These are phyloP conservation scores for Saturnispora diversa DNA, from an alignment of 805 yeast genomes.

Conservation along the genomic window DNA sequence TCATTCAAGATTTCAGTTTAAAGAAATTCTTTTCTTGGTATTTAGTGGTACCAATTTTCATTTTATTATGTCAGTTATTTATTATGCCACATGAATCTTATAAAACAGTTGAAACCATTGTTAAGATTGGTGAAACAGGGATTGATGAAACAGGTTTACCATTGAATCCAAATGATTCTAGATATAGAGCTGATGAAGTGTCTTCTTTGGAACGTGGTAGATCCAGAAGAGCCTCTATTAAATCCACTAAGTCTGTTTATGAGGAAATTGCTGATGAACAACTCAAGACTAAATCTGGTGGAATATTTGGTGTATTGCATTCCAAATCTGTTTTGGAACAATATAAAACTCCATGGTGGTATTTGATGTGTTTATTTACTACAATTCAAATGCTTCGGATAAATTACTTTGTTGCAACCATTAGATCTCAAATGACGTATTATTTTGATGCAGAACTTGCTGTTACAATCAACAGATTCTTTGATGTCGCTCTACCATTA, in stretches of 20 bases:
- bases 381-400: conserved; percentile 85
- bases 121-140: conserved; percentile 64
- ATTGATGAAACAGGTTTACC: conserved; percentile 63
- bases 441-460: conserved; percentile 53
- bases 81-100: conserved; percentile 78
- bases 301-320: conserved; percentile 75
- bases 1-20: conserved; percentile 35
- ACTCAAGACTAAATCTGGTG: conserved; percentile 46
- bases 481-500: conserved; percentile 78
- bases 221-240: conserved; percentile 33
- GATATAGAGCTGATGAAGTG: conserved; percentile 20
- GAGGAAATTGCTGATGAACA: conserved; percentile 59
- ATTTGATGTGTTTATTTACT: conserved; percentile 68
- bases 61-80: conserved; percentile 60
- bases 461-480: conserved; percentile 54
- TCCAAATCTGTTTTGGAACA: conserved; percentile 38
- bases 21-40: conserved; percentile 57
- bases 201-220: conserved; percentile 16
- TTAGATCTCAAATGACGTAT: conserved; percentile 72
- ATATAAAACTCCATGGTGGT: conserved; percentile 61
- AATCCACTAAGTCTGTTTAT: conserved; percentile 44
- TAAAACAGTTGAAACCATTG: conserved; percentile 60
- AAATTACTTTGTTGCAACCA: conserved; percentile 87
- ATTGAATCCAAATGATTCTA: conserved; percentile 38
- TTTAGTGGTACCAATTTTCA: conserved; percentile 70